Conservation (phyloP, 441 rosid genomes). For the California macrophylla region DNA sequence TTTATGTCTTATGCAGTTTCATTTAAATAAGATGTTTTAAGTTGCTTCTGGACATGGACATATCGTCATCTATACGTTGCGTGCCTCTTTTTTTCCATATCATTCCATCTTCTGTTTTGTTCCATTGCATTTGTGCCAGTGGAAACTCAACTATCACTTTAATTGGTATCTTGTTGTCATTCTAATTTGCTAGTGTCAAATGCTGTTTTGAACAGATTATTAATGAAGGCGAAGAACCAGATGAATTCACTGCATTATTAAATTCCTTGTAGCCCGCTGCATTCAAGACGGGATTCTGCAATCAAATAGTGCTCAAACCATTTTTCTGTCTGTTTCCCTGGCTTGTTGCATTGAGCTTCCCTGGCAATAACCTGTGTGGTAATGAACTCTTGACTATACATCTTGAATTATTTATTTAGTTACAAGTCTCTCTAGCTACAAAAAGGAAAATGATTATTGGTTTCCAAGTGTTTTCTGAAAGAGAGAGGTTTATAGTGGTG, state of each 20-base stretch:
- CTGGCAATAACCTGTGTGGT: conserved; percentile 27
- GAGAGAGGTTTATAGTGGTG: too few relatives aligned
- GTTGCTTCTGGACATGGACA: not conserved
- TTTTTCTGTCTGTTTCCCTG: conserved; percentile 21
- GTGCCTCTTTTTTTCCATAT: not conserved
- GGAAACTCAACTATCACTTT: conserved; percentile 11
- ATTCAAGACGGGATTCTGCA: conserved; percentile 20
- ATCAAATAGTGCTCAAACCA: conserved; percentile 17
- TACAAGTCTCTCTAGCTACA: not conserved
- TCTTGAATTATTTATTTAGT: not conserved
- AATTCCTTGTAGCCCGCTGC: conserved; percentile 30
- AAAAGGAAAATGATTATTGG: not conserved
- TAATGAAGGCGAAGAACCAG: conserved; percentile 70
- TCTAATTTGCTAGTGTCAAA: conserved; percentile 4
- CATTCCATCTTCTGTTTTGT: not conserved
- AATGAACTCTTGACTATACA: conserved; percentile 1
- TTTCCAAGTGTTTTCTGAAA: not conserved
- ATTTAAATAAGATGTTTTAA: not conserved
- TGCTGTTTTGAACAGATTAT: conserved; percentile 44
- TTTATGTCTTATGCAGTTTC: not conserved
- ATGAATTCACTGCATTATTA: conserved; percentile 54
- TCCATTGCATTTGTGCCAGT: conserved; percentile 13
- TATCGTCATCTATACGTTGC: not conserved
- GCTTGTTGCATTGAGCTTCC: conserved; percentile 13
- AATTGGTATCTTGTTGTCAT: conserved; percentile 3